phyloP scores from a whole-genome alignment of 1,139 yeast genomes.

The Kodamaea sp. region DNA sequence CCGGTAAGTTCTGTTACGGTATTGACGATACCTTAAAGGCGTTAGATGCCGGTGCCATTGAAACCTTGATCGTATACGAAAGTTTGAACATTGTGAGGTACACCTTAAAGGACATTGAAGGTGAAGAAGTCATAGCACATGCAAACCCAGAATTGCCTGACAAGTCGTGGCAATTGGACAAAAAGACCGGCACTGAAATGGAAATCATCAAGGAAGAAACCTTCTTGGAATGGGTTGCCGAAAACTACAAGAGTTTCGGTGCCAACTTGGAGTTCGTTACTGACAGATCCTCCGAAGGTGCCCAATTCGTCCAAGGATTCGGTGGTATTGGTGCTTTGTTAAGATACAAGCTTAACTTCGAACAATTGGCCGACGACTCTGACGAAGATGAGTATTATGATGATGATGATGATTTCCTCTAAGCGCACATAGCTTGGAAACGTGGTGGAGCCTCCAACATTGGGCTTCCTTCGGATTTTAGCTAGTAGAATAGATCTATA shows the following conservation, averaged over 20 bases:
- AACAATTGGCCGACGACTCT: slow-evolving; percentile 85
- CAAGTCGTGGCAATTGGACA: slow-evolving; percentile 77
- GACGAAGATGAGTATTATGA: slow-evolving; percentile 86
- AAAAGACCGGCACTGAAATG: slow-evolving; percentile 85
- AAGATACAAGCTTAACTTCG: slow-evolving; percentile 96
- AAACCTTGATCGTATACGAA: slow-evolving; percentile 87
- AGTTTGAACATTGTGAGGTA: slow-evolving; percentile 84
- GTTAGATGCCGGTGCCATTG: slow-evolving; percentile 93
- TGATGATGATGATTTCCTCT: slow-evolving; percentile 60
- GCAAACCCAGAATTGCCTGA: slow-evolving; percentile 72
- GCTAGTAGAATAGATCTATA: too few relatives aligned
- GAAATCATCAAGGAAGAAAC: slow-evolving; percentile 81
- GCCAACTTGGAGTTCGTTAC: slow-evolving; percentile 95
- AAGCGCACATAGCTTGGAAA: too few relatives aligned
- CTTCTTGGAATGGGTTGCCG: slow-evolving; percentile 96
- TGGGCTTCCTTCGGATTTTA: too few relatives aligned
- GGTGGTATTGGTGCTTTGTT: slow-evolving; percentile 98
- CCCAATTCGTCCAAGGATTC: slow-evolving; percentile 95
- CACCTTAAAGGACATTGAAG: slow-evolving; percentile 82
- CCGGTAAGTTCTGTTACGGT: slow-evolving; percentile 97
- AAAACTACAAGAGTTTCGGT: slow-evolving; percentile 90
- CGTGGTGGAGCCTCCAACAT: too few relatives aligned
- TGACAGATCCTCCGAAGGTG: slow-evolving; percentile 96
- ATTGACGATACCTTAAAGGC: slow-evolving; percentile 95
- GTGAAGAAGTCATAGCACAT: slow-evolving; percentile 71